Evolutionary conservation across 108 stramenopile genomes (phyloP).

Genomic region (Fragilaria radians): DNA sequence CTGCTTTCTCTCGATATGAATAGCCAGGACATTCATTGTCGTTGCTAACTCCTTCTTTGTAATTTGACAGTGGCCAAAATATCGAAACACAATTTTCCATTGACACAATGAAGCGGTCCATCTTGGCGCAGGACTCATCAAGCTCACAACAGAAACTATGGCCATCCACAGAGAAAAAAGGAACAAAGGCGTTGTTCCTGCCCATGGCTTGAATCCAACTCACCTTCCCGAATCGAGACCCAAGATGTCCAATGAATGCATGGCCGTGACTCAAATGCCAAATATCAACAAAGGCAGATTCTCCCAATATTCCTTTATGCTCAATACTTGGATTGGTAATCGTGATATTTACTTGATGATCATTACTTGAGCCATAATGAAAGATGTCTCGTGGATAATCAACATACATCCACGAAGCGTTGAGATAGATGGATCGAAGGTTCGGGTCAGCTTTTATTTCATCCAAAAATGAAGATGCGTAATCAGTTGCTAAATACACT

Average conservation of each 20-base stretch:
- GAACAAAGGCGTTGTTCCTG: conserved; percentile 9
- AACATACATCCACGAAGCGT: conserved; percentile 12
- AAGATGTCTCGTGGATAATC: conserved; percentile 10
- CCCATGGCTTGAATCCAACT: conserved; percentile 16
- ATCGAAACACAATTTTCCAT: conserved; percentile 15
- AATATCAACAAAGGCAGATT: conserved; percentile 20
- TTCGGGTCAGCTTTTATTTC: conserved; percentile 12
- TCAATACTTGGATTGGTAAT: conserved; percentile 5
- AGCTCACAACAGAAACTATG: conserved; percentile 14
- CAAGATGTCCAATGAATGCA: conserved; percentile 27
- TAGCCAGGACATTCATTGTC: too few species aligned
- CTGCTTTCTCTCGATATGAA: too few species aligned
- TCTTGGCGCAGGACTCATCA: conserved; percentile 12
- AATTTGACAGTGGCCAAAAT: neutral
- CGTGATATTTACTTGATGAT: neutral
- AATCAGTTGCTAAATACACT: conserved; percentile 22
- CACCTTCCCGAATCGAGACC: conserved; percentile 27
- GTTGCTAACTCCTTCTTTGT: too few species aligned
- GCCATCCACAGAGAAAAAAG: conserved; percentile 20
- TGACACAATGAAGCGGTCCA: conserved; percentile 4
- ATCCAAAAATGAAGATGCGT: conserved; percentile 5
- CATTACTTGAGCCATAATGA: neutral
- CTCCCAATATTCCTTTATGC: conserved; percentile 10
- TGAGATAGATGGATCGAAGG: neutral
- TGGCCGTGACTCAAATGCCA: conserved; percentile 26